Evolutionary conservation across 345 rosid species (phyloP), one percentile per base, ranked within the genome.

Genomic region (Populus tremula): DNA sequence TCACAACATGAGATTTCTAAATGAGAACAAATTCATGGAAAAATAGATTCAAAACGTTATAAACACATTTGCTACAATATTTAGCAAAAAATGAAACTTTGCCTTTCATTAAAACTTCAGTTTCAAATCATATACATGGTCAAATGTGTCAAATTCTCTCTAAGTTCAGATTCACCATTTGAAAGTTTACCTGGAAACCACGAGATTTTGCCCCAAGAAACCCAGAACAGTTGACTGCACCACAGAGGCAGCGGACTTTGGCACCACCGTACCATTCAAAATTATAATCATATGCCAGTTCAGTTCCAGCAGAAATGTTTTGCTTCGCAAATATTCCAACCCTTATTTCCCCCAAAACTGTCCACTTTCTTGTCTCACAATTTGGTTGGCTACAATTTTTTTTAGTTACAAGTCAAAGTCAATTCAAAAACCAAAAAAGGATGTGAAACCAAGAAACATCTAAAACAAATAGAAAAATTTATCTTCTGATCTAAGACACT

Each of bases 311-410:
- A 59, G 89, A 54, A 73, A 93, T 92, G 87, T 85, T 92, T 76
- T 88, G 92, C 82, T 87, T 96, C 39, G 99, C 97, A 88, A 93
- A 93, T 76, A 96, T 93, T 74, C 98, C 99, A 78, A 96, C 99
- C 76, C 98, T 89, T 76, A 93, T 83, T 85, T 96, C 99, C 74
- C 98, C 98, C 68, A 90, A 81, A 75, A 92, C 96, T 78, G 83
- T 90, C 99, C 98, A 93, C 89, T 96, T 93, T 83, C 99, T 89
- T 65, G 99, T 93, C 94, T 93, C 99, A 79, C 99, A 93, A 69
- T 96, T 96, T 50, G 99, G 99, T 77, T 77, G 92, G 87, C 98
- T 96, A 87, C 76, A 83, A 65, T 53, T 50, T 56, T 21, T 41
- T 9, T 41, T 41, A 10, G 45, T 41, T 41, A 41, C 62, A 18